Conservation (phyloP, 2,329 filamentous ascomycete genomes). For the Colletotrichum graminicola region DNA sequence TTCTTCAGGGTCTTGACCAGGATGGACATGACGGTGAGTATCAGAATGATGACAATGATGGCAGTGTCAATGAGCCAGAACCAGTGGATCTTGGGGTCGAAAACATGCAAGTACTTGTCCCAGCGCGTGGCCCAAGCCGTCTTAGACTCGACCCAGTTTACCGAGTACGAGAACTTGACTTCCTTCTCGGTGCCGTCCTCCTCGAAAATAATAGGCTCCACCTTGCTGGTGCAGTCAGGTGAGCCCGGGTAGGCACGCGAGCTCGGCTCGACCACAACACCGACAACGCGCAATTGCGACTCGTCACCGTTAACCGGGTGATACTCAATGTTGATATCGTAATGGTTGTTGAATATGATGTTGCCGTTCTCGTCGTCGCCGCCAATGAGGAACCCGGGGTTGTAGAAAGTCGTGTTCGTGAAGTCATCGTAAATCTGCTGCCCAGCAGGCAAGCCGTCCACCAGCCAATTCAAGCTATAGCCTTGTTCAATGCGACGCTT, state of each 20-base stretch:
- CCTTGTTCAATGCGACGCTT: conserved; percentile 85
- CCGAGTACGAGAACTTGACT: conserved; percentile 91
- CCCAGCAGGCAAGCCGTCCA: conserved; percentile 93
- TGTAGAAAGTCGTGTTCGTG: conserved; percentile 86
- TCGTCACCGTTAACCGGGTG: conserved; percentile 78
- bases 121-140: conserved; percentile 97
- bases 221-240: conserved; percentile 72
- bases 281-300: conserved; percentile 87
- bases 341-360: conserved; percentile 88
- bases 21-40: conserved; percentile 93
- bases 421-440: conserved; percentile 83
- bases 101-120: conserved; percentile 99
- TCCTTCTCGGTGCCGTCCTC: conserved; percentile 61
- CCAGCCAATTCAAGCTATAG: conserved; percentile 95
- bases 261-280: conserved; percentile 86
- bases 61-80: conserved; percentile 96
- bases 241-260: conserved; percentile 73
- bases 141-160: conserved; percentile 85
- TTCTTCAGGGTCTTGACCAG: conserved; percentile 89
- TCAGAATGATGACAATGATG: conserved; percentile 91
- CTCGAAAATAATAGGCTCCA: conserved; percentile 72
- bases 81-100: conserved; percentile 98
- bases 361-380: conserved; percentile 66
- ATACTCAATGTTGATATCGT: conserved; percentile 93
- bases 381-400: conserved; percentile 89